Evolutionary conservation across 2,329 filamentous ascomycete genomes (phyloP), one percentile per base, ranked within the genome.

Genomic region (Cryphonectria nitschkei): DNA sequence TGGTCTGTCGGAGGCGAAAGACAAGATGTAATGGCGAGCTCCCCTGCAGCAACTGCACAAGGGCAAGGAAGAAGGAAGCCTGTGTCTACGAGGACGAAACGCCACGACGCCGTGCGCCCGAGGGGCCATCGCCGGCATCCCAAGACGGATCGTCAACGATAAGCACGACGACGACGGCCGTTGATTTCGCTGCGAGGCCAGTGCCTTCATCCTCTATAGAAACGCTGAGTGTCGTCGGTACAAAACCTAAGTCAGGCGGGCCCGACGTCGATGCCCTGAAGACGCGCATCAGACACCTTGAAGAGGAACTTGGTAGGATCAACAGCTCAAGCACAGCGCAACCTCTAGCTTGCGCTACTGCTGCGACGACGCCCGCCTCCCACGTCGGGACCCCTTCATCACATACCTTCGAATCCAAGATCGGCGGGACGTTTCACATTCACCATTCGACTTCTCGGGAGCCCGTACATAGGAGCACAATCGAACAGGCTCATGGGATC

Each of bases 351-450:
- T 73, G 46, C 43, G 66, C 69, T 16, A 61, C 63, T 29, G 60
- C 74, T 19, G 62, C 63, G 29, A 60, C 74, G 1, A 75, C 75
- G 71, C 65, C 76, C 32, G 72, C 74, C 65, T 72, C 78, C 50
- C 75, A 79, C 9, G 79, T 83, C 46, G 68, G 54, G 60, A 67
- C 68, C 39, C 76, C 78, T 3, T 75, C 76, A 0, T 82, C 83
- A 0, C 46, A 39, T 39, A n/a, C 3, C 2, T 39, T 61, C 7
- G 58, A n/a, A 26, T 13, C 58, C 34, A 75, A 76, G 22, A 58
- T 87, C 1, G 80, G 79, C 0, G 85, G 84, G 0, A 82, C 80
- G 0, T 83, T 86, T 56, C 80, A 86, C 67, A 73, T 86, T n/a
- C 81, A 84, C 16, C 50, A 56, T 14, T 22, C 39, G 16, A 32